Base-by-base conservation (phyloP, 2,329 filamentous ascomycete genomes). In the Beauveria sp. region DNA sequence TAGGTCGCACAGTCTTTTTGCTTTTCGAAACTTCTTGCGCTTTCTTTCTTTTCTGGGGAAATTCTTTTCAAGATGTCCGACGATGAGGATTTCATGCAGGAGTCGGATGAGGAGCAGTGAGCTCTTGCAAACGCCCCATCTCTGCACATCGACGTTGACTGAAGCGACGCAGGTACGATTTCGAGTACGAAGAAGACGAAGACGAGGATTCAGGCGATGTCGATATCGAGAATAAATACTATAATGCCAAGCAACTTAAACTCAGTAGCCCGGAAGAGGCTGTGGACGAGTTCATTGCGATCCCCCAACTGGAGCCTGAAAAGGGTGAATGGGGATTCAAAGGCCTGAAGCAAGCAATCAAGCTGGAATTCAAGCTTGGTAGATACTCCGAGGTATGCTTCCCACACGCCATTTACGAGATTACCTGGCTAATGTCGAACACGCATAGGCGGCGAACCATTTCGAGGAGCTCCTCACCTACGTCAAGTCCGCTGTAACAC, bases 281-380 rank as follows among this genome's bases (percentile, higher is more conserved):
- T 2, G 89, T 99, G 61, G 85, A 87, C 41, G 93, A 97, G 73
- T 99, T 99, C 69, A 78, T 97, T n/a, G 89, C 86, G 37, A 88
- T 99, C 64, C 92, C 91, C 5, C 80, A 84, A 16, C 75, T 97
- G 51, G 93, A 99, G 74, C 77, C 86, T 59, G 91, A 96, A 73
- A 99, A 97, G 77, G 91, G 91, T 63, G 93, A 99, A 74, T 97
- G 93, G 94, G 94, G 94, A 0, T 99, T 99, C 81, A 99, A 97
- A 75, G 93, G 92, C 4, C 74, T 97, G 66, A 99, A 99, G 77
- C 94, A 99, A 74, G 94, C 94, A 2, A 97, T 97, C 73, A 99
- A 99, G 77, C 82, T 97, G 2, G 92, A 97, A 73, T 97, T 96
- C 76, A 92, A 90, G 76, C 83, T 96, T n/a, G 87, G 84, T n/a